Evolutionary conservation across 495 filamentous ascomycete species (phyloP), one percentile per base, ranked within the genome.

Genomic region (Rostrohypoxylon terebratum): DNA sequence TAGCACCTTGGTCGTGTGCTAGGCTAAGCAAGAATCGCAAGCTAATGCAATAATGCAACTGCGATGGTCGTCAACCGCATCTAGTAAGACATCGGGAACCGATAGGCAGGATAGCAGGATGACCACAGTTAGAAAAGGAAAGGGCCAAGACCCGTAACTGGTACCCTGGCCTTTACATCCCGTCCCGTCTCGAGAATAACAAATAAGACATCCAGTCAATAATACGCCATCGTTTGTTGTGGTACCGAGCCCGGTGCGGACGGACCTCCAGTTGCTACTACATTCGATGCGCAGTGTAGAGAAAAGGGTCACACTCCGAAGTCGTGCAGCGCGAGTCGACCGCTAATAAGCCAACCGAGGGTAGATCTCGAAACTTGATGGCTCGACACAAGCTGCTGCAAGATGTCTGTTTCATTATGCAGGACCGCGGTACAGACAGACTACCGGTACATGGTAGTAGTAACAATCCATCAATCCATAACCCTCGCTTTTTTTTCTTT

Each of bases 231-330:
- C 28, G 47, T 47, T 54, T 48, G 36, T 36, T 58, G 31, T 67
- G 71, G 66, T 63, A 70, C 50, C 66, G 66, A 74, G 71, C 45
- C 42, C 42, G 59, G 7, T 70, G 58, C 36, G 71, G 58, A 70
- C 66, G 63, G 71, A 70, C 71, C 71, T 62, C 47, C 21, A 14
- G 28, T 53, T 59, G 23, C 18, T 69, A 36, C 71, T 50, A 67
- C 58, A 25, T 63, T 63, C 42, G 51, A 31, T 20, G 51, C 51
- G 18, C 31, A 53, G 45, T 51, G 31, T 51, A 44, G 62, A 63
- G 34, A 59, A 45, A 63, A 34, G 62, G 21, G 62, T 67, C 58
- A 63, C 66, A 74, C 55, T 58, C 66, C 61, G 71, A 53, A 54
- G 59, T 69, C 66, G 66, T 66, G 63, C 55, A 58, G 63, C 36